Conservation (phyloP, 2,329 filamentous ascomycete species). For the Arachnomyces sp. region DNA sequence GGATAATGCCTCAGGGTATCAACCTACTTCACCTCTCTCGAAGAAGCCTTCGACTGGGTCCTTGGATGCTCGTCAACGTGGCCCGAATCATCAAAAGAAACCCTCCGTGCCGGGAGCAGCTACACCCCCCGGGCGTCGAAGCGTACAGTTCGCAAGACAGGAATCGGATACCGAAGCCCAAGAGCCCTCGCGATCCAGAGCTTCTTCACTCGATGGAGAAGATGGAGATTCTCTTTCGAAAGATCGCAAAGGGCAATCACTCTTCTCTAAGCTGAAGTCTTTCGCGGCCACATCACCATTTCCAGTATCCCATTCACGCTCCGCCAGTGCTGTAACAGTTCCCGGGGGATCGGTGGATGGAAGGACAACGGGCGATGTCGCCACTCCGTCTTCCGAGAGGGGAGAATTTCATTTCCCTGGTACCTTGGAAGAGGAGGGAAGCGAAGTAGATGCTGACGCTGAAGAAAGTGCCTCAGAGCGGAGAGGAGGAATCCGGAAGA, state of each 20-base stretch:
- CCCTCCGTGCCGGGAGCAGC: constrained; percentile 24
- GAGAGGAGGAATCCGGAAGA: constrained; percentile 49
- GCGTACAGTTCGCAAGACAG: constrained; percentile 66
- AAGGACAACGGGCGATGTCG: constrained; percentile 29
- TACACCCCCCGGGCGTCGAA: constrained; percentile 48
- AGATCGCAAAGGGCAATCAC: constrained; percentile 49
- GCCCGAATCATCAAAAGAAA: constrained; percentile 17
- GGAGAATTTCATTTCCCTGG: constrained; percentile 46
- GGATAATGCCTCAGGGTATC: no score
- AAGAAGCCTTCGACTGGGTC: constrained; percentile 21
- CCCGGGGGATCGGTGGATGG: constrained; percentile 32
- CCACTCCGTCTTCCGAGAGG: constrained; percentile 44
- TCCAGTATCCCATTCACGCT: constrained; percentile 41
- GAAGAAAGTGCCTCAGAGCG: constrained; percentile 81
- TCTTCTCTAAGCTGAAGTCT: constrained; percentile 73
- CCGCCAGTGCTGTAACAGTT: constrained; percentile 40
- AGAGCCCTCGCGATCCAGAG: constrained; percentile 47
- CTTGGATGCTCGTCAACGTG: constrained; percentile 16
- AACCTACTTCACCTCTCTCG: constrained; percentile 16
- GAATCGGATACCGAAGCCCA: constrained; percentile 44
- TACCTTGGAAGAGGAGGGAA: constrained; percentile 52
- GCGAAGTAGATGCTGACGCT: constrained; percentile 69
- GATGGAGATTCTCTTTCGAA: constrained; percentile 55
- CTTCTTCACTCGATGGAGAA: constrained; percentile 56
- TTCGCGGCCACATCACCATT: constrained; percentile 52